Evolutionary conservation across 768 basidiomycete genomes (phyloP), one percentile per base, ranked within the genome.

Genomic region (Neoboletus brunneissimus): DNA sequence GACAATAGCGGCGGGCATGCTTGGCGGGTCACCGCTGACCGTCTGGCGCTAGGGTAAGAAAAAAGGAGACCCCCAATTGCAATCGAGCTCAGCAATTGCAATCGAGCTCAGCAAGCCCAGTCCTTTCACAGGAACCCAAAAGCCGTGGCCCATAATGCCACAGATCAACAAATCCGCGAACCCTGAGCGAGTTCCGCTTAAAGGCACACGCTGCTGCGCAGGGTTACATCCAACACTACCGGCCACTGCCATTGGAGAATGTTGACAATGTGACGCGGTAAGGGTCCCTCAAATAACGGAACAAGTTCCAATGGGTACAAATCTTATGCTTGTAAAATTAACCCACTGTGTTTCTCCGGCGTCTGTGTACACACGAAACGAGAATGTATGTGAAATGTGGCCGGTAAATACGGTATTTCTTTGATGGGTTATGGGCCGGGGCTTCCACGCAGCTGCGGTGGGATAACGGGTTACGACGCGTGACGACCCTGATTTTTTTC

Each of bases 401-500:
- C 27, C 29, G 12, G 50, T 43, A 20, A 55, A 55, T 58, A 38
- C 40, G 54, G 56, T 47, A 60, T 55, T 35, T 59, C 50, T 66
- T 2, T 55, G 57, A 66, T 60, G 40, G 55, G 35, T 8, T 10
- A 31, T 37, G 31, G 29, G 48, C 55, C 61, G 60, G 65, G 51
- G 48, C 60, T 67, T 65, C 58, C 66, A 56, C 54, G 52, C 56
- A 60, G 60, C 60, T 58, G 54, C 50, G 58, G 44, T 59, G 43
- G 37, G 32, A 27, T n/a, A 20, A n/a, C 27, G 5, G 12, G 35
- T 49, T 20, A 35, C 48, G 38, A 42, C 15, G 54, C 58, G 51
- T 59, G 60, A 67, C 54, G 63, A 68, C 67, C 68, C 66, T 70
- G 68, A 59, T 52, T 56, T 38, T 55, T 25, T 16, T 13, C 15